A percentile compares a stretch with the other conserved stretches of the same genome.
These are phyloP conservation scores for Mallotus nudiflorus DNA, from an alignment of 345 rosid species.

Conservation along the genomic window DNA sequence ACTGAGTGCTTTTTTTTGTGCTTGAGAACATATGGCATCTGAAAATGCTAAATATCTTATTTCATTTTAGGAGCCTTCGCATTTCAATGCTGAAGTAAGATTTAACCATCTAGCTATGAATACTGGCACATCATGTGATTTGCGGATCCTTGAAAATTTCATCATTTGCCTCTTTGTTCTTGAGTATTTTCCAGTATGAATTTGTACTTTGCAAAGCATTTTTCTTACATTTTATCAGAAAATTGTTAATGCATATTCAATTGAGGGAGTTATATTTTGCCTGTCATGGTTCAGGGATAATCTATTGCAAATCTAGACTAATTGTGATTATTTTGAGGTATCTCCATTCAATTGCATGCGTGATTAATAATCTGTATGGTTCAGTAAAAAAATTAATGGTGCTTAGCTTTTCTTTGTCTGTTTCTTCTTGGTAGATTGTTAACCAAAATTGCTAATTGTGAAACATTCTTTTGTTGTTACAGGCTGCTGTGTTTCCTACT, in stretches of 20 bases:
- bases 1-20: background rate
- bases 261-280: too few species aligned
- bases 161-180: background rate
- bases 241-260: background rate
- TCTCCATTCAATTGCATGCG: background rate
- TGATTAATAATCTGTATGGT: background rate
- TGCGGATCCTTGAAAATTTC: background rate
- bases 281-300: too few species aligned
- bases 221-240: too few species aligned
- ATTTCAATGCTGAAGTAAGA: background rate
- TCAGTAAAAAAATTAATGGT: background rate
- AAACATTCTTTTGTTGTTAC: background rate
- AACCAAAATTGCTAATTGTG: conserved; percentile 1
- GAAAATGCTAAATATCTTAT: background rate
- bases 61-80: background rate
- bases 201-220: background rate
- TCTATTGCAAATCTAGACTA: too few species aligned
- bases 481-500: too few species aligned
- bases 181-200: background rate
- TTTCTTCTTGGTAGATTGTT: background rate
- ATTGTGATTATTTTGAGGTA: too few species aligned
- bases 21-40: background rate
- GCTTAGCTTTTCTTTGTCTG: background rate
- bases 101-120: too few species aligned
- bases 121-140: too few species aligned